Base-by-base conservation (phyloP, 2,329 filamentous ascomycete genomes). In the Dichotomopilus funicola region DNA sequence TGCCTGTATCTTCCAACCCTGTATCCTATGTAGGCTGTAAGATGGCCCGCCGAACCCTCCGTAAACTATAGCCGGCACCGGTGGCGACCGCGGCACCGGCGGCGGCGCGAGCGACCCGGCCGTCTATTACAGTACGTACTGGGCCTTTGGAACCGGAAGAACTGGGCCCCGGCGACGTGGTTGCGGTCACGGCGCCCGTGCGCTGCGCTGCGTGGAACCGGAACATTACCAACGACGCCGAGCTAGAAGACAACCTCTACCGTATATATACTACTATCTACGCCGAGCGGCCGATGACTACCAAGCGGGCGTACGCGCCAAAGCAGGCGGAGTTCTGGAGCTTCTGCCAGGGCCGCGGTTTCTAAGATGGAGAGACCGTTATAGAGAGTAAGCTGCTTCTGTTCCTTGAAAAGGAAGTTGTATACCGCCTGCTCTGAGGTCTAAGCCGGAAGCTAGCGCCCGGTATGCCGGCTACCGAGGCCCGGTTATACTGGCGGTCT, bases 321-420 rank as follows among this genome's bases (percentile, higher is more conserved):
- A 49, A 49, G 47, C 47, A 49, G n/a, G n/a, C 10, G 19, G 47
- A 49, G 37, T 49, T 49, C 13, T 31, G 19, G 9, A 7, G 5
- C 10, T 50, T 50, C 34, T 50, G 47, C 47, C 19, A n/a, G 13
- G 36, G 37, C 5, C 40, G 41, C 36, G 36, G 41, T 19, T 49
- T 40, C 13, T 37, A 49, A 13, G 47, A 49, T n/a, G 47, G 47
- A 13, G 47, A 49, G 3, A 49, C 47, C 13, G 47, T 49, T 13
- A 49, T 27, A 37, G 13, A 49, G 47, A 37, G 33, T 33, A 49
- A 49, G 47, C 47, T 49, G 10, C 47, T 49, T 12, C 47, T 49
- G 38, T 49, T 49, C 34, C 47, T 49, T 4, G 47, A 40, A 6
- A 37, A 49, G 36, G 47, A 49, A 5, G 47, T 49, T 10, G 47